phyloP scores from a whole-genome alignment of 768 basidiomycete species.

The Suillus clintonianus region DNA sequence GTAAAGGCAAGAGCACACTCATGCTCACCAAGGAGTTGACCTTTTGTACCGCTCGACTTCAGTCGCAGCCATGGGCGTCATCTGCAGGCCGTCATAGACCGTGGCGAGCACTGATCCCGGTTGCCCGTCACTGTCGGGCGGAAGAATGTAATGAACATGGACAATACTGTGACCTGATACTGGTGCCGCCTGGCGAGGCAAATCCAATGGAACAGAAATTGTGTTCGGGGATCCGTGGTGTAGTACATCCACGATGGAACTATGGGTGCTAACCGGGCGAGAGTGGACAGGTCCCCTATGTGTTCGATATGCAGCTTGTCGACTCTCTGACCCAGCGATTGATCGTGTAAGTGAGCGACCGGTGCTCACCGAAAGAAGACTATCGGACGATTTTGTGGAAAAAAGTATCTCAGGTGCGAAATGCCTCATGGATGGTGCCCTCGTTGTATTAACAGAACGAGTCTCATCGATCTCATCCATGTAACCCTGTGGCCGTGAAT shows the following conservation, averaged over 20 bases:
- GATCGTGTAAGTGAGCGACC: not conserved
- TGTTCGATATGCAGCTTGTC: not conserved
- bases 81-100: not conserved
- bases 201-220: not conserved
- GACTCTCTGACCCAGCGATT: not conserved
- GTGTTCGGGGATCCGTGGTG: not conserved
- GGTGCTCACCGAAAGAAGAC: not conserved
- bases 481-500: not conserved
- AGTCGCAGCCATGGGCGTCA: slow-evolving; percentile 16
- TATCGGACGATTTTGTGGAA: not conserved
- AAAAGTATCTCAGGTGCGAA: not conserved
- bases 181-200: not conserved
- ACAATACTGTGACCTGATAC: not conserved
- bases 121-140: slow-evolving; percentile 2
- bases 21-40: not conserved
- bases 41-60: slow-evolving; percentile 16
- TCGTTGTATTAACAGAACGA: not conserved
- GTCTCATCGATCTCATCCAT: not conserved
- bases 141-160: not conserved
- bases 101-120: slow-evolving; percentile 7
- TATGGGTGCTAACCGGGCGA: not conserved
- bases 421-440: not conserved
- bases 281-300: not conserved
- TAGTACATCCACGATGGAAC: no score
- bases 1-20: not conserved